These are phyloP conservation scores for Zymoseptoria passerinii DNA, from an alignment of 2,329 filamentous ascomycete genomes.

Conservation along the genomic window DNA sequence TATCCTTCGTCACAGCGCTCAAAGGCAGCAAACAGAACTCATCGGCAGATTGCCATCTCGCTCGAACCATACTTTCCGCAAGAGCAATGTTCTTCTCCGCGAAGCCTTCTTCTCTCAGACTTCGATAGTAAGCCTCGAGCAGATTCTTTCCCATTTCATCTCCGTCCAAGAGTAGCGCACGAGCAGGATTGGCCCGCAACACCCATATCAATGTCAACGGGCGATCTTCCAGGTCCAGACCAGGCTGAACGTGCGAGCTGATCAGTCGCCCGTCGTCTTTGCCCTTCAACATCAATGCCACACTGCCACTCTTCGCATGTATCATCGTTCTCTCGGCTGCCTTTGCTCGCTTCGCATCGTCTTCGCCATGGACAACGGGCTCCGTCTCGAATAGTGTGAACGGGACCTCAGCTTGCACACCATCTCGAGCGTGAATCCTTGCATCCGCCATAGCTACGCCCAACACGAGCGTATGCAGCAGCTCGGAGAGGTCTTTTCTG, in stretches of 20 bases:
- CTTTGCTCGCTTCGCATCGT: constrained; percentile 1
- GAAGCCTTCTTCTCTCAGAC: constrained; percentile 17
- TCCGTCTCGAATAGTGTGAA: constrained; percentile 21
- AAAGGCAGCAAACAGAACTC: constrained; percentile 14
- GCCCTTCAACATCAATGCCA: constrained; percentile 14
- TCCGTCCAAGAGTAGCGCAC: constrained; percentile 1
- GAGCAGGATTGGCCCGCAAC: constrained; percentile 14
- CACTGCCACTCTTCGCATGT: constrained; percentile 16
- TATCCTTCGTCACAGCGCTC: constrained; percentile 11
- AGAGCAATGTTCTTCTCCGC: constrained; percentile 14
- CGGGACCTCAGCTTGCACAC: constrained; percentile 5
- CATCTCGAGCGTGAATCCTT: neutral
- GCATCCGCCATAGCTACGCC: constrained; percentile 17
- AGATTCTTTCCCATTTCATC: constrained; percentile 5
- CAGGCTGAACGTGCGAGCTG: constrained; percentile 20
- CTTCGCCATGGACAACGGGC: constrained; percentile 5
- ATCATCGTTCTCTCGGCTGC: constrained; percentile 9
- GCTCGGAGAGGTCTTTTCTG: constrained; percentile 16
- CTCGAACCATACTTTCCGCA: constrained; percentile 15
- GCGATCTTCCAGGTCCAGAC: constrained; percentile 13
- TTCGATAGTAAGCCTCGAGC: constrained; percentile 17
- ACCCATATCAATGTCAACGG: constrained; percentile 20
- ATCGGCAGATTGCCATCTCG: constrained; percentile 4
- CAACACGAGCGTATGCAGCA: constrained; percentile 18
- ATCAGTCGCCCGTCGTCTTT: constrained; percentile 4